A percentile compares a stretch with the other conserved stretches of the same genome.
Conservation (phyloP, 805 yeast genomes). For the Metschnikowia koreensis region DNA sequence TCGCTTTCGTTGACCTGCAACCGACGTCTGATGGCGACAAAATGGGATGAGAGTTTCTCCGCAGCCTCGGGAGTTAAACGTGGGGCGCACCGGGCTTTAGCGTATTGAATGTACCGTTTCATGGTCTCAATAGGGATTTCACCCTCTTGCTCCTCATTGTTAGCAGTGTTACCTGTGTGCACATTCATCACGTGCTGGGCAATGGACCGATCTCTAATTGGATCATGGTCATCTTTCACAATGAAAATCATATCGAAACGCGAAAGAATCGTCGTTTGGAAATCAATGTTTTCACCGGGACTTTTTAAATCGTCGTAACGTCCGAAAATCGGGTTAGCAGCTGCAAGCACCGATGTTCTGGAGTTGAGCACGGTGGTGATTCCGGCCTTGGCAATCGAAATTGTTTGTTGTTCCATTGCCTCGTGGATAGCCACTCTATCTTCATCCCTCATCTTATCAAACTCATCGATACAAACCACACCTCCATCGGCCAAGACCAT, state of each 20-base stretch:
- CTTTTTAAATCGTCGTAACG: conserved; percentile 93
- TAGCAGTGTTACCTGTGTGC: conserved; percentile 71
- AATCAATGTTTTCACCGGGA: conserved; percentile 97
- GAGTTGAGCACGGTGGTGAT: conserved; percentile 95
- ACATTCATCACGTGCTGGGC: conserved; percentile 95
- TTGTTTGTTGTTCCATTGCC: conserved; percentile 99
- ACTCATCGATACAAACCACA: conserved; percentile 98
- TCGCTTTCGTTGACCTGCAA: conserved; percentile 78
- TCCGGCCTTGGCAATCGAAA: conserved; percentile 98
- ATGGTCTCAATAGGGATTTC: conserved; percentile 88
- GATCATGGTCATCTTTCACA: conserved; percentile 92
- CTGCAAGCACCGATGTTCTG: conserved; percentile 93
- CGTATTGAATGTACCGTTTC: conserved; percentile 90
- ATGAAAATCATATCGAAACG: conserved; percentile 98
- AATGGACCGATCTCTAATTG: conserved; percentile 77
- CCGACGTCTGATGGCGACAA: conserved; percentile 83
- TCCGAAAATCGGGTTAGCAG: conserved; percentile 97
- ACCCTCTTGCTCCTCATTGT: conserved; percentile 55
- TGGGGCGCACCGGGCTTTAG: conserved; percentile 90
- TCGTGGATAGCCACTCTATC: conserved; percentile 99
- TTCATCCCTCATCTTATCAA: conserved; percentile 98
- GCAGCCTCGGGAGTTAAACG: conserved; percentile 85
- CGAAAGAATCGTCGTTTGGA: conserved; percentile 93
- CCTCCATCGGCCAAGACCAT: conserved; percentile 99
- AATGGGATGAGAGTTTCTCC: conserved; percentile 85